Percentiles rank a stretch among this genome's conserved stretches.
phyloP scores from a whole-genome alignment of 2,329 filamentous ascomycete species.

The Rosellinia necatrix region DNA sequence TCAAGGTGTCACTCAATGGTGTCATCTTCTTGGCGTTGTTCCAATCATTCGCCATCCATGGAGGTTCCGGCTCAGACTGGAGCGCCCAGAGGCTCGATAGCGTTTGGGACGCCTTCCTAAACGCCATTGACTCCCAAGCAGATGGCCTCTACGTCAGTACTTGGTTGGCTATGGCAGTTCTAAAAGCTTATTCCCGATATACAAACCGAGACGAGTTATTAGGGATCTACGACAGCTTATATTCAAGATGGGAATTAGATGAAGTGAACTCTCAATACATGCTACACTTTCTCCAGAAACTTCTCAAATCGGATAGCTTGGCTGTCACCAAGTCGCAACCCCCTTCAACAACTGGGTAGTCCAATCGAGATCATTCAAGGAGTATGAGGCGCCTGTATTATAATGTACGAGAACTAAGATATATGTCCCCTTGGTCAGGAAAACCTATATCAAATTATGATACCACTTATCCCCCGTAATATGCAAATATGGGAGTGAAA shows the following conservation, averaged over 20 bases:
- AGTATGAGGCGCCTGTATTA: not conserved
- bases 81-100: constrained; percentile 68
- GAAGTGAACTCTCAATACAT: constrained; percentile 51
- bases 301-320: constrained; percentile 43
- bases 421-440: too few species aligned
- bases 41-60: constrained; percentile 78
- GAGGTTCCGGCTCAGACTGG: constrained; percentile 73
- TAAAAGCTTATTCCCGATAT: constrained; percentile 68
- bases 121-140: constrained; percentile 53
- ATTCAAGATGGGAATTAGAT: constrained; percentile 52
- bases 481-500: constrained; percentile 11
- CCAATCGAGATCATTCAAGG: not conserved
- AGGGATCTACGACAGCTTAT: constrained; percentile 58
- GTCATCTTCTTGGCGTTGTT: constrained; percentile 81
- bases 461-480: constrained; percentile 17
- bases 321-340: constrained; percentile 7
- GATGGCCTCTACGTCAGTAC: constrained; percentile 57
- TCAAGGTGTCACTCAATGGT: constrained; percentile 71
- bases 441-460: not conserved
- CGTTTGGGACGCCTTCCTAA: constrained; percentile 68
- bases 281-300: constrained; percentile 50
- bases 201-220: constrained; percentile 56
- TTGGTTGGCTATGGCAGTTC: constrained; percentile 64
- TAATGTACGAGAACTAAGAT: constrained; percentile 3
- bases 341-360: not conserved